A percentile compares a stretch with the other conserved stretches of the same genome.
Evolutionary conservation across 2,329 filamentous ascomycete genomes (phyloP).

Genomic region (Blumeriella jaapii): DNA sequence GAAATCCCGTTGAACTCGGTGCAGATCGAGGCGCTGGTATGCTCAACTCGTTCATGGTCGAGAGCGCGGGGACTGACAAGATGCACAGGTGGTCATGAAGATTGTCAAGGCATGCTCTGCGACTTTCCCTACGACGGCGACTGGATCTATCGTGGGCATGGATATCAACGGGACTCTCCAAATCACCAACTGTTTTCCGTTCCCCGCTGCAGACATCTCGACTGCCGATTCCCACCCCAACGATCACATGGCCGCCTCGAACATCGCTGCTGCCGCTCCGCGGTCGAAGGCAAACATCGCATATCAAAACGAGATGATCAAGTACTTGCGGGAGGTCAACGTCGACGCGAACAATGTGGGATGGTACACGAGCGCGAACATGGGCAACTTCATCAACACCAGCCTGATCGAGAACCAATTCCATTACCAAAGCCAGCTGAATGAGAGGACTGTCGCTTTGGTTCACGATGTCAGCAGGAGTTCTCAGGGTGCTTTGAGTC

Average conservation of each 20-base stretch:
- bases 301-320: constrained; percentile 96
- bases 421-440: constrained; percentile 87
- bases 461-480: constrained; percentile 95
- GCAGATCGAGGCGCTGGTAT: constrained; percentile 88
- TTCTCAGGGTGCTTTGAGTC: constrained; percentile 78
- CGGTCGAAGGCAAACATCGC: constrained; percentile 78
- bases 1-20: constrained; percentile 72
- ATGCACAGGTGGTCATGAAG: constrained; percentile 78
- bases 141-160: constrained; percentile 87
- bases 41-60: constrained; percentile 30
- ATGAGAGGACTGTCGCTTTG: constrained; percentile 76
- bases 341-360: constrained; percentile 96
- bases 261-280: constrained; percentile 75
- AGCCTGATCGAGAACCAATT: constrained; percentile 97
- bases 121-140: constrained; percentile 78
- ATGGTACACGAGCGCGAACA: constrained; percentile 97
- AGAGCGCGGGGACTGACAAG: constrained; percentile 19
- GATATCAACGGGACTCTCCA: constrained; percentile 72
- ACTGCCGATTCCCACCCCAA: constrained; percentile 61
- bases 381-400: constrained; percentile 95
- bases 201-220: constrained; percentile 69
- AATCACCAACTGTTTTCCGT: constrained; percentile 90
- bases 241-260: constrained; percentile 50
- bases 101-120: constrained; percentile 92
- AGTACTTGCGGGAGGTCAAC: constrained; percentile 91